Evolutionary conservation across 2,329 filamentous ascomycete genomes (phyloP).

Genomic region (Fusarium veterinarium): DNA sequence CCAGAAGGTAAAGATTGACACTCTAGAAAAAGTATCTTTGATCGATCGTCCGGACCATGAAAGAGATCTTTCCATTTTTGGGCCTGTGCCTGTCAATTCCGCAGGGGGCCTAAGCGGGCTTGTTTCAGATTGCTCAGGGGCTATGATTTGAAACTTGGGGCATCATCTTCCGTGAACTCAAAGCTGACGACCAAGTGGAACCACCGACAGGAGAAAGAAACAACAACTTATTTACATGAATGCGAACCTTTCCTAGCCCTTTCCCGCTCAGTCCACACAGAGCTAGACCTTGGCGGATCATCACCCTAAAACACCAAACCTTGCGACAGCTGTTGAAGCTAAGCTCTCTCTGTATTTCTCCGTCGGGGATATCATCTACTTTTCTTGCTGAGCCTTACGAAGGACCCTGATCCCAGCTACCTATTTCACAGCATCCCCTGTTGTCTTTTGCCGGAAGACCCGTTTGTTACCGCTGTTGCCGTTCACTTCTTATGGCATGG

Average conservation of each 20-base stretch:
- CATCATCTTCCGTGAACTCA: constrained; percentile 2
- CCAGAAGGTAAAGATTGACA: not conserved
- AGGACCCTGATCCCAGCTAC: constrained; percentile 28
- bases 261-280: constrained; percentile 2
- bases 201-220: constrained; percentile 22
- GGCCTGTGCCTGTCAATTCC: constrained; percentile 13
- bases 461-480: constrained; percentile 29
- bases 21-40: not conserved
- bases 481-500: constrained; percentile 7
- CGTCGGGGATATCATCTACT: not conserved
- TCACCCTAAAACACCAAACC: constrained; percentile 16
- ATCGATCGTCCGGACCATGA: constrained; percentile 9
- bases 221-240: constrained; percentile 13
- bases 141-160: constrained; percentile 35
- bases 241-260: not conserved
- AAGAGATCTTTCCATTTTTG: constrained; percentile 23
- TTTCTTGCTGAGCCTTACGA: constrained; percentile 13
- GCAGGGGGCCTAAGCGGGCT: not conserved
- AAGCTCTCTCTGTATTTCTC: constrained; percentile 6
- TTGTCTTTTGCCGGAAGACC: constrained; percentile 11
- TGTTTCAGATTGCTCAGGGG: constrained; percentile 41
- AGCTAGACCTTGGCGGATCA: constrained; percentile 19
- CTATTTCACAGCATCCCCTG: constrained; percentile 9
- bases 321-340: constrained; percentile 7
- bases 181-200: constrained; percentile 18